Conservation (phyloP, 495 filamentous ascomycete species). For the Podospora pseudoanserina region DNA sequence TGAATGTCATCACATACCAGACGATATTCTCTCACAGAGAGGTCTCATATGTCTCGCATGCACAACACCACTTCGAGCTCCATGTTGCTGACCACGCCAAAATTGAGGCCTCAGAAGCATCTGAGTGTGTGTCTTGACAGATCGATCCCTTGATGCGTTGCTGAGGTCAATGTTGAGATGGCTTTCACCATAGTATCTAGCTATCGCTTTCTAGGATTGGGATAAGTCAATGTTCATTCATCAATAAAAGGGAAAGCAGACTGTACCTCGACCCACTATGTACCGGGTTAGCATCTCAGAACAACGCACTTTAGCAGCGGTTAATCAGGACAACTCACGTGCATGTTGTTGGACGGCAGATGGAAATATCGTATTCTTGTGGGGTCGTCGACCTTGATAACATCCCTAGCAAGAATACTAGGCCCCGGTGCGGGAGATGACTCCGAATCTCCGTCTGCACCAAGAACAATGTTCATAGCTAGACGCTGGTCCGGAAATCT, state of each 20-base stretch:
- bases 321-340: constrained; percentile 5
- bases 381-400: constrained; percentile 9
- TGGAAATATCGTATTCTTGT: constrained; percentile 21
- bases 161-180: constrained; percentile 5
- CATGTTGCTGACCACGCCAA: constrained; percentile 33
- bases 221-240: neutral
- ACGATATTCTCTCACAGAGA: constrained; percentile 32
- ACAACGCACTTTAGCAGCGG: neutral
- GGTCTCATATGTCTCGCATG: constrained; percentile 41
- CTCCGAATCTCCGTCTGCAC: neutral
- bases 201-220: constrained; percentile 19
- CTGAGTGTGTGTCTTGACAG: constrained; percentile 5
- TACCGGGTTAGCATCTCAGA: constrained; percentile 2
- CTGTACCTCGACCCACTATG: constrained; percentile 24
- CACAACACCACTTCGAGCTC: constrained; percentile 21
- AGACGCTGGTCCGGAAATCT: constrained; percentile 23
- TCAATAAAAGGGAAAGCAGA: neutral
- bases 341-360: constrained; percentile 26
- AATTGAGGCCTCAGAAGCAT: constrained; percentile 31
- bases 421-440: neutral
- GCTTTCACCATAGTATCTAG: constrained; percentile 22
- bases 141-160: neutral
- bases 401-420: neutral
- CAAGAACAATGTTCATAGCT: constrained; percentile 12
- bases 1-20: constrained; percentile 18